A percentile compares a stretch with the other conserved stretches of the same genome.
These are phyloP conservation scores for Didymella exigua DNA, from an alignment of 2,329 filamentous ascomycete genomes.

Conservation along the genomic window DNA sequence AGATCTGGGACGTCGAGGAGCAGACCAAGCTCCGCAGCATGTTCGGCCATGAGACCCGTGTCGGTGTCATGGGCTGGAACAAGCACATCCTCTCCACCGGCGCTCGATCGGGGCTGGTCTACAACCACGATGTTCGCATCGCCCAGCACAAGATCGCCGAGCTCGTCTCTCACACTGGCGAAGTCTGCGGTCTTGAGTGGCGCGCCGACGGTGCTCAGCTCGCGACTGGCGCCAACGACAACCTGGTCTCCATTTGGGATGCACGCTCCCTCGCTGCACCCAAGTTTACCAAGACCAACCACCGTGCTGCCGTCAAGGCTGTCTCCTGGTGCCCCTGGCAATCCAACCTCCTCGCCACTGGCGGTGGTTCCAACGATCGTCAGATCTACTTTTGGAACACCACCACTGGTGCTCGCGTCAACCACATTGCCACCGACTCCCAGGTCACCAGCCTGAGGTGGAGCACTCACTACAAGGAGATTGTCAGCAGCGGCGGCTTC, in stretches of 20 bases:
- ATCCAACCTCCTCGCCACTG: conserved; percentile 93
- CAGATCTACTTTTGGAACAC: conserved; percentile 99
- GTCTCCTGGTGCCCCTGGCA: conserved; percentile 99
- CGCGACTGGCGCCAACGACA: conserved; percentile 97
- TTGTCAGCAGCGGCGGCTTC: conserved; percentile 96
- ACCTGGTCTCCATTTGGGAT: conserved; percentile 99
- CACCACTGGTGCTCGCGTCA: conserved; percentile 93
- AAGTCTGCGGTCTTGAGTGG: conserved; percentile 98
- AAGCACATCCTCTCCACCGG: conserved; percentile 97
- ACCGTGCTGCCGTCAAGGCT: conserved; percentile 98
- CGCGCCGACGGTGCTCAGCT: conserved; percentile 94
- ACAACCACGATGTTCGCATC: conserved; percentile 97
- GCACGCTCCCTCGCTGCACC: conserved; percentile 89
- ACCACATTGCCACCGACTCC: conserved; percentile 98
- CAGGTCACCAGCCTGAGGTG: conserved; percentile 96
- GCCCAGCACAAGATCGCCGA: conserved; percentile 98
- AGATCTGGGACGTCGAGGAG: conserved; percentile 99
- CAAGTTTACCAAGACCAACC: conserved; percentile 99
- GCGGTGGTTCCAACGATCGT: conserved; percentile 93
- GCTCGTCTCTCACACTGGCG: conserved; percentile 94
- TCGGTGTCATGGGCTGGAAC: conserved; percentile 98
- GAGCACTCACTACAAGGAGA: conserved; percentile 97
- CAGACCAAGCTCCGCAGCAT: conserved; percentile 96
- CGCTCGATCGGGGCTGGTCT: conserved; percentile 91
- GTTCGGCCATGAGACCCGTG: conserved; percentile 95